Conservation (phyloP, 2,329 filamentous ascomycete genomes). For the Pseudodiploospora longispora region DNA sequence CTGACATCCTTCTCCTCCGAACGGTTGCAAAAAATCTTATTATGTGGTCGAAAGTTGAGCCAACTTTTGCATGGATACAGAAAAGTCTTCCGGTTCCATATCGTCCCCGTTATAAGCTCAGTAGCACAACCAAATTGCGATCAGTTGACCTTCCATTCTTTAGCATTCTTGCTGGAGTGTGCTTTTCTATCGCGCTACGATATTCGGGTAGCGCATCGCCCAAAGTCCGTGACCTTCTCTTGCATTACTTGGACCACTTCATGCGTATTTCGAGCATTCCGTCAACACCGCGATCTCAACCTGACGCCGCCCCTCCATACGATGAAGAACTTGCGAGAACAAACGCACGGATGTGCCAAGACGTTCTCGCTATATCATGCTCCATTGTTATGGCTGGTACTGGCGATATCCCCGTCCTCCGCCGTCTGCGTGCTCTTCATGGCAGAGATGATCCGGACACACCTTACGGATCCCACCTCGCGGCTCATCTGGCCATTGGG, state of each 20-base stretch:
- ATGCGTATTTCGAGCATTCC: conserved; percentile 64
- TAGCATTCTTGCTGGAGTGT: conserved; percentile 83
- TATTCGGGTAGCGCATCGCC: conserved; percentile 65
- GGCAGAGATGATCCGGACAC: conserved; percentile 77
- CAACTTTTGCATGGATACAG: conserved; percentile 66
- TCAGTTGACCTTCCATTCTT: conserved; percentile 87
- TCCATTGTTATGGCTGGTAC: conserved; percentile 94
- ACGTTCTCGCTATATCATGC: conserved; percentile 71
- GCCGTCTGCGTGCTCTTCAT: conserved; percentile 79
- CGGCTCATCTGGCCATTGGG: conserved; percentile 85
- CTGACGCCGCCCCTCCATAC: conserved; percentile 45
- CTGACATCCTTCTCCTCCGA: conserved; percentile 83
- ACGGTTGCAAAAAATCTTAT: conserved; percentile 87
- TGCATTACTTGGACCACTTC: conserved; percentile 80
- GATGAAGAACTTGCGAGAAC: conserved; percentile 77
- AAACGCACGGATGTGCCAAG: conserved; percentile 84
- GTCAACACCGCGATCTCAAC: conserved; percentile 17
- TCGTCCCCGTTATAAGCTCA: conserved; percentile 52
- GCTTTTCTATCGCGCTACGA: conserved; percentile 68
- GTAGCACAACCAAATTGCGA: conserved; percentile 51
- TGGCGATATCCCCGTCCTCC: conserved; percentile 77
- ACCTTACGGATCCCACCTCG: conserved; percentile 88
- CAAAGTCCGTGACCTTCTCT: conserved; percentile 68
- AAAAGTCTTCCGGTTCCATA: conserved; percentile 66
- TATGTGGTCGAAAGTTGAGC: conserved; percentile 78